Percentiles rank a stretch among this genome's conserved stretches.
phyloP scores from a whole-genome alignment of 78 protist species.

The Dictyostelium discoideum region DNA sequence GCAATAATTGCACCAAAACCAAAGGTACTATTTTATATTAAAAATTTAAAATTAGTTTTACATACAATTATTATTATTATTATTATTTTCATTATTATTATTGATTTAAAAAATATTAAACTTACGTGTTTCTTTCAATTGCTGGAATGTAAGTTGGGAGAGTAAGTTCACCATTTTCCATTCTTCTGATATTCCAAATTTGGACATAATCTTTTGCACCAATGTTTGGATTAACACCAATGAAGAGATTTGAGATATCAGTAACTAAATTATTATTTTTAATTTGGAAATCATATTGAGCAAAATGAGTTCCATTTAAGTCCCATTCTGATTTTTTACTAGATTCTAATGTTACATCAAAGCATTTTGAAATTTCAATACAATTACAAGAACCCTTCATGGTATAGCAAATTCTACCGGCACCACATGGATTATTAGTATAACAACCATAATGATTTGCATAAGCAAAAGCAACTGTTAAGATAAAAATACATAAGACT shows the following conservation, averaged over 20 bases:
- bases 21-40: background rate
- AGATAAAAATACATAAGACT: background rate
- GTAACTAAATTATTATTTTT: background rate
- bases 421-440: conserved; percentile 12
- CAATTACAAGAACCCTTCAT: background rate
- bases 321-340: background rate
- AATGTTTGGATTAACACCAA: background rate
- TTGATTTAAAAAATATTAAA: background rate
- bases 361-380: background rate
- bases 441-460: conserved; percentile 18
- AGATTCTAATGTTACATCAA: background rate
- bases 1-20: background rate
- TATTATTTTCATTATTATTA: too few species aligned
- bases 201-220: background rate
- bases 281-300: conserved; percentile 12
- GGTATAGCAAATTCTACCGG: conserved; percentile 12
- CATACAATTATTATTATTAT: too few species aligned
- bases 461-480: background rate
- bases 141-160: background rate
- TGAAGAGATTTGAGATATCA: conserved; percentile 1
- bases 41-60: too few species aligned
- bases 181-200: conserved; percentile 27
- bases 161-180: background rate
- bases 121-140: background rate
- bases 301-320: background rate